phyloP scores from a whole-genome alignment of 2,329 filamentous ascomycete species.

The Aspergillus clavatus region DNA sequence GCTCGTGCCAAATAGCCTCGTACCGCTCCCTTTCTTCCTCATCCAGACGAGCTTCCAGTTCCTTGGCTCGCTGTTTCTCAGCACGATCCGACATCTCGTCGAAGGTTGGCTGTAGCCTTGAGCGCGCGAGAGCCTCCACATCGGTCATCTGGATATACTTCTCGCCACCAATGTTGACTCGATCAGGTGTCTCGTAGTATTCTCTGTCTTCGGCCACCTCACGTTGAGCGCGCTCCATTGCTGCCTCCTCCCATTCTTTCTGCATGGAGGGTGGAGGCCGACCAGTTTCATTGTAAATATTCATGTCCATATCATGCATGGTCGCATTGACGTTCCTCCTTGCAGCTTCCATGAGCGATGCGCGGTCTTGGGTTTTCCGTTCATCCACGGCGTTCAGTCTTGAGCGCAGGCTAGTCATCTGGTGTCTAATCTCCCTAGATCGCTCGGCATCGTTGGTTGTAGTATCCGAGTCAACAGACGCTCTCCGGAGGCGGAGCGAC shows the following conservation, averaged over 20 bases:
- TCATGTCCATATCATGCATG: constrained; percentile 76
- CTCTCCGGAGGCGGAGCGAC: constrained; percentile 56
- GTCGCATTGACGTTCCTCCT: constrained; percentile 79
- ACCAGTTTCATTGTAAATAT: constrained; percentile 70
- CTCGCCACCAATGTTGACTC: constrained; percentile 69
- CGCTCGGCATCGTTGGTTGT: constrained; percentile 61
- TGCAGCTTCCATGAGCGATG: constrained; percentile 69
- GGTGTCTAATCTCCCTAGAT: constrained; percentile 66
- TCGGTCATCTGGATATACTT: constrained; percentile 73
- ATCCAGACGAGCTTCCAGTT: constrained; percentile 59
- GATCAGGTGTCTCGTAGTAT: constrained; percentile 53
- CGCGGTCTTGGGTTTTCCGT: constrained; percentile 64
- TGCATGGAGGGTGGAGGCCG: constrained; percentile 64
- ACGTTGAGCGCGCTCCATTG: constrained; percentile 61
- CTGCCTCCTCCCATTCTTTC: constrained; percentile 74
- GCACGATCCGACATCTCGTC: constrained; percentile 80
- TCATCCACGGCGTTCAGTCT: constrained; percentile 47
- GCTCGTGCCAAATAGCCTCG: constrained; percentile 41
- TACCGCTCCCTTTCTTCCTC: constrained; percentile 61
- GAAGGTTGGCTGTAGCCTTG: constrained; percentile 73
- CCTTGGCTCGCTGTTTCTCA: constrained; percentile 64
- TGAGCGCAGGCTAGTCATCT: constrained; percentile 75
- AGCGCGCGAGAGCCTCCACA: constrained; percentile 72
- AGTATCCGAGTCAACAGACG: constrained; percentile 61
- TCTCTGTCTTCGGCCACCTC: constrained; percentile 61